Evolutionary conservation across 495 filamentous ascomycete genomes (phyloP), one percentile per base, ranked within the genome.

Genomic region (Pyronema omphalodes): DNA sequence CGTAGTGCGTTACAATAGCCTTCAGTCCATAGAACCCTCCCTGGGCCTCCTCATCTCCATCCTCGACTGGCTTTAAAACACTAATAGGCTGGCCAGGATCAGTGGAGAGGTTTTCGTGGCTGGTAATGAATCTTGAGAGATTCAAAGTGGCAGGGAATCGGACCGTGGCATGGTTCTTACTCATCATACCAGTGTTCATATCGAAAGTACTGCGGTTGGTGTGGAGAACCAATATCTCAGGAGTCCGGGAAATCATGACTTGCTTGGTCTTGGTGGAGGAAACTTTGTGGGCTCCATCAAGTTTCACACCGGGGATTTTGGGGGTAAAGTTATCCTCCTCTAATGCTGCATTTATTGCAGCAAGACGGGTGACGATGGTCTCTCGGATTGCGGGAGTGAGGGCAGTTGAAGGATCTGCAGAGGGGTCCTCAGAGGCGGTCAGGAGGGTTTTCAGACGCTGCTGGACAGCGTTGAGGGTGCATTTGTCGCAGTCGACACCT

Each of bases 201-300:
- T 96, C 83, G 57, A 94, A 95, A 0, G 88, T 70, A 55, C 88
- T 95, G 7, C 93, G 78, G 61, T 96, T 95, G 59, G 96, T 71
- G 65, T 99, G 93, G 3, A 94, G 71, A 0, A 80, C 81, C 9
- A 99, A 71, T 46, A 80, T 82, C 49, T 76, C 75, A 1, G 93
- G 93, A 1, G 86, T 70, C 7, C 89, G 73, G 3, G 84, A 85
- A 55, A 99, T 77, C 17, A 86, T 85, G 6, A 81, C 78, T 65
- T 99, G 93, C 35, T 86, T 77, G 8, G 91, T 87, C 61, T 99
- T 99, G 1, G 81, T 88, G 3, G 80, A 77, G 0, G 72, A 73
- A 3, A 85, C 75, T 47, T 75, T 77, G 60, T 82, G 82, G n/a
- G 76, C 68, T 0, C 76, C 69, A 29, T 94, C 82, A 48, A 82